phyloP scores from a whole-genome alignment of 768 basidiomycete species.

The Aureoboletus auriporus region DNA sequence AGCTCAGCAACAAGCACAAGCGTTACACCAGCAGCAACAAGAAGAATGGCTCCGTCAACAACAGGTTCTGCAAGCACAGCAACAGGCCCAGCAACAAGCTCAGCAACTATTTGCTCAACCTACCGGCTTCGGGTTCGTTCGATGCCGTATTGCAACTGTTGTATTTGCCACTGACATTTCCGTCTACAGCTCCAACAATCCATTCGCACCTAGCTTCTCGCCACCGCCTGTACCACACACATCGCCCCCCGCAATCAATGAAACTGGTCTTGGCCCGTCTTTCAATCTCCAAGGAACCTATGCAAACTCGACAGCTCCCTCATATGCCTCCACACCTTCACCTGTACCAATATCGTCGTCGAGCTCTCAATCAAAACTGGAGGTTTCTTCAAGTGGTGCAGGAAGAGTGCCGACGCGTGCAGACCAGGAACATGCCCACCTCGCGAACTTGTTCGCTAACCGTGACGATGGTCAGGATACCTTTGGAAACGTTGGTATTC shows the following conservation, averaged over 20 bases:
- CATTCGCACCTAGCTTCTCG: slow-evolving; percentile 61
- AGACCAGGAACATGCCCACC: slow-evolving; percentile 69
- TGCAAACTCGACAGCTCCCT: slow-evolving; percentile 37
- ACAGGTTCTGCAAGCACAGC: slow-evolving; percentile 46
- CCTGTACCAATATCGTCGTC: slow-evolving; percentile 42
- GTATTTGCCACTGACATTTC: slow-evolving; percentile 19
- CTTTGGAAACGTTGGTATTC: slow-evolving; percentile 82
- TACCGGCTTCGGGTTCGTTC: slow-evolving; percentile 70
- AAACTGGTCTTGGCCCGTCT: slow-evolving; percentile 36
- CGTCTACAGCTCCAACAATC: slow-evolving; percentile 84
- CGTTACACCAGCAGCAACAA: slow-evolving; percentile 44
- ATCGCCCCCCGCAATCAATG: slow-evolving; percentile 31
- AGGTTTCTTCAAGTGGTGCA: slow-evolving; percentile 21
- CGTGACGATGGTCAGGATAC: slow-evolving; percentile 93
- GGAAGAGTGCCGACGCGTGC: slow-evolving; percentile 35
- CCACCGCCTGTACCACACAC: slow-evolving; percentile 31
- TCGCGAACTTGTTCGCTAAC: slow-evolving; percentile 82
- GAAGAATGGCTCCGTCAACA: slow-evolving; percentile 63
- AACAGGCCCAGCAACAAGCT: slow-evolving; percentile 36
- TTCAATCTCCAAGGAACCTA: slow-evolving; percentile 75
- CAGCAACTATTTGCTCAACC: slow-evolving; percentile 54
- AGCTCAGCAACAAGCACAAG: slow-evolving; percentile 42
- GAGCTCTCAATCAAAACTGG: slow-evolving; percentile 31
- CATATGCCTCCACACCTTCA: slow-evolving; percentile 36
- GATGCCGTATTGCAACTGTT: not conserved